Evolutionary conservation across 1,139 yeast species (phyloP), one percentile per base, ranked within the genome.

Genomic region (Scheffersomyces cryptocercus): DNA sequence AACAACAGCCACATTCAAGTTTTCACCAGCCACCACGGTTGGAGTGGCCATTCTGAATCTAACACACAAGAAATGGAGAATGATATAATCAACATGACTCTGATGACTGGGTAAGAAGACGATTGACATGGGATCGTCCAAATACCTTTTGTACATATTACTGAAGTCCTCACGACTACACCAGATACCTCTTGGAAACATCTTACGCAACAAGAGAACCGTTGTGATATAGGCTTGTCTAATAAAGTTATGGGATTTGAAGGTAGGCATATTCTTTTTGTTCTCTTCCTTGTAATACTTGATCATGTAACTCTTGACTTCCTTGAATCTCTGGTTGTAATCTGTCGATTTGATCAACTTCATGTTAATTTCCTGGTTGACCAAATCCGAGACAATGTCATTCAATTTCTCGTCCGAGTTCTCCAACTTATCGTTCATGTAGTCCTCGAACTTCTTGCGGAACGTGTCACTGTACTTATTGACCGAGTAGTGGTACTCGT

Each of bases 11-110:
- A 83, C 82, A 55, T 83, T 82, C 57, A 83, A 73, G 59, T 83
- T 83, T 45, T 83, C 87, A 6, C 88, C 88, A 1, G 88, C 88
- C 41, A 83, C 79, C 3, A 83, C 86, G 3, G 78, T 64, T 1
- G 88, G 88, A 10, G 75, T 62, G 9, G 85, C 70, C 48, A 83
- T 64, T 35, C 82, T 83, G 51, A 82, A 72, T 35, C 87, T 63
- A 52, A 81, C 74, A 45, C 82, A 71, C 37, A 82, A 66, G 45
- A 82, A 68, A 53, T 83, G 88, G 42, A 84, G 58, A 37, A 84
- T 77, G 49, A 83, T 81, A 54, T 83, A 83, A 60, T 83, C 88
- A 37, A 82, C 69, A 55, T 83, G 88, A 14, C 85, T 79, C 57
- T 81, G 82, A 64, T 83, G 88, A 53, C 84, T 72, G 7, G 79